These are phyloP conservation scores for Apiotrichum porosum DNA, from an alignment of 1,284 basidiomycete species.

Conservation along the genomic window DNA sequence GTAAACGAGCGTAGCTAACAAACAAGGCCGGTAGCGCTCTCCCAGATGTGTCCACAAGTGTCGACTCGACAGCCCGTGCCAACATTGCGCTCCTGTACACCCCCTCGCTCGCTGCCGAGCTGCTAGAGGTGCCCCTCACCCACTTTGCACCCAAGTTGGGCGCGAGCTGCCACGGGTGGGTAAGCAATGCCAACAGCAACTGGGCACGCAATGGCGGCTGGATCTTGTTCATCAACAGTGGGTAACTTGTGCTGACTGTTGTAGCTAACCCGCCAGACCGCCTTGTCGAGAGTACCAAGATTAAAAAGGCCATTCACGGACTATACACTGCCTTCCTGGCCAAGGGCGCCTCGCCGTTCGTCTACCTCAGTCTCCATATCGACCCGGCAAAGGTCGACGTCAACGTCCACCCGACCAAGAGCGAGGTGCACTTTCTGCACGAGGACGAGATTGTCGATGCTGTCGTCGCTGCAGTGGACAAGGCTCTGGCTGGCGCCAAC, in stretches of 20 bases:
- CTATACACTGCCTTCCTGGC: slow-evolving; percentile 83
- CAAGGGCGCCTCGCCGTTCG: slow-evolving; percentile 84
- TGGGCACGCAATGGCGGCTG: slow-evolving; percentile 70
- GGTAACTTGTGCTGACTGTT: slow-evolving; percentile 35
- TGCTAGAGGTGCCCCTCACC: slow-evolving; percentile 57
- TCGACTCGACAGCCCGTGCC: slow-evolving; percentile 61
- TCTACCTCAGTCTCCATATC: slow-evolving; percentile 83
- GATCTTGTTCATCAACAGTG: slow-evolving; percentile 96
- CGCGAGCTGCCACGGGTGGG: slow-evolving; percentile 63
- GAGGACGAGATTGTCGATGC: slow-evolving; percentile 82
- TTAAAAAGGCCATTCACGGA: slow-evolving; percentile 82
- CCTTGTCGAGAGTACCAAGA: slow-evolving; percentile 80
- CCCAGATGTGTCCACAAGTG: slow-evolving; percentile 79
- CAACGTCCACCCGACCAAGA: slow-evolving; percentile 97
- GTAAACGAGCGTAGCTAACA: neutral
- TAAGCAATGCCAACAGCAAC: slow-evolving; percentile 85
- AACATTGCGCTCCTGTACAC: slow-evolving; percentile 81
- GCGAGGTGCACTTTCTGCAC: slow-evolving; percentile 90
- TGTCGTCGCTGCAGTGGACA: slow-evolving; percentile 69
- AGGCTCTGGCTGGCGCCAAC: slow-evolving; percentile 62
- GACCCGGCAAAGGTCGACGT: slow-evolving; percentile 88
- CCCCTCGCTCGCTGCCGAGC: slow-evolving; percentile 70
- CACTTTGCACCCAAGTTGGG: slow-evolving; percentile 47
- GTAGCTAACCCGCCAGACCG: slow-evolving; percentile 60
- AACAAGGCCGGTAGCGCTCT: slow-evolving; percentile 63